phyloP scores from a whole-genome alignment of 2,329 filamentous ascomycete genomes.

The Nigrospora osmanthi region DNA sequence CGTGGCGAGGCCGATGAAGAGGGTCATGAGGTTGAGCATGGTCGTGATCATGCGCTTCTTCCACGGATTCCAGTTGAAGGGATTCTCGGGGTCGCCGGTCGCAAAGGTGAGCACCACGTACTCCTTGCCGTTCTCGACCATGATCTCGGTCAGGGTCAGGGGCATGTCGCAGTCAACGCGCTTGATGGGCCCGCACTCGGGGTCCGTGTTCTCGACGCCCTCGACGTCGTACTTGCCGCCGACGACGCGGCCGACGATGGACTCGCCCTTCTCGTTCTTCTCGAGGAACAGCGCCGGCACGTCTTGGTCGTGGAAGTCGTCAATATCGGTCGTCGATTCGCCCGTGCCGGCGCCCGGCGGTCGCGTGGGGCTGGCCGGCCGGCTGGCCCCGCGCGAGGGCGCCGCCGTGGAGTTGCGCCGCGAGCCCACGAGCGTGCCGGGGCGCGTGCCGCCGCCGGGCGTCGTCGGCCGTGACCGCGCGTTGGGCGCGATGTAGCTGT shows the following conservation, averaged over 20 bases:
- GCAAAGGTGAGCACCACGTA: slow-evolving; percentile 37
- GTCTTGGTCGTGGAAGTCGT: background rate
- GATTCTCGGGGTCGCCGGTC: slow-evolving; percentile 37
- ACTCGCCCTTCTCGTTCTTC: slow-evolving; percentile 7
- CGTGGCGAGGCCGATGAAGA: slow-evolving; percentile 46
- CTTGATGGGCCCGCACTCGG: slow-evolving; percentile 25
- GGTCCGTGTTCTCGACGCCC: slow-evolving; percentile 20
- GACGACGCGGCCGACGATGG: slow-evolving; percentile 23
- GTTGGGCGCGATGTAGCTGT: background rate
- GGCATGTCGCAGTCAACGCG: slow-evolving; percentile 40
- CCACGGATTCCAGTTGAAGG: slow-evolving; percentile 39
- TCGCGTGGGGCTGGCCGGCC: background rate
- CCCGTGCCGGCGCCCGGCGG: background rate
- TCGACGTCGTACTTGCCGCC: slow-evolving; percentile 28
- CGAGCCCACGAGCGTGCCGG: background rate
- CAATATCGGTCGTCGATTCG: background rate
- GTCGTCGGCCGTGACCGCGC: background rate
- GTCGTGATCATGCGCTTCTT: slow-evolving; percentile 36
- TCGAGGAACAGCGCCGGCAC: slow-evolving; percentile 1
- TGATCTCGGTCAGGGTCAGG: slow-evolving; percentile 33
- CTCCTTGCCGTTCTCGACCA: slow-evolving; percentile 32
- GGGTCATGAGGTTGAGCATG: slow-evolving; percentile 41
- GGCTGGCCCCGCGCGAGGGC: background rate
- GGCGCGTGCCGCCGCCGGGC: background rate
- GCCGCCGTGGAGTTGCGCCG: background rate